Percentiles rank a stretch among this genome's conserved stretches.
These are phyloP conservation scores for Ceriops tagal DNA, from an alignment of 345 rosid species.

Conservation along the genomic window DNA sequence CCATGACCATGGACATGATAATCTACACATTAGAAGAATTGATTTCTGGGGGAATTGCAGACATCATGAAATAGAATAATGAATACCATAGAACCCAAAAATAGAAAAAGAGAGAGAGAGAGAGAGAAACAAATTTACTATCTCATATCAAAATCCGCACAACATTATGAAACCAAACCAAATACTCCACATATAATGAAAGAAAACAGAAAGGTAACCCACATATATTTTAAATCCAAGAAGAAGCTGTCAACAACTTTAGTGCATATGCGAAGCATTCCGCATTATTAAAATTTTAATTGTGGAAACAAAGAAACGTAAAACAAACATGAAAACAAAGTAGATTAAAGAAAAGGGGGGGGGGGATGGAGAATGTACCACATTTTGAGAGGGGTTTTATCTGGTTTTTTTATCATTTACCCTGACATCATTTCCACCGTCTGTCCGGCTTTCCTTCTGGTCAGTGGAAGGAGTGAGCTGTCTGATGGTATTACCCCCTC, in stretches of 20 bases:
- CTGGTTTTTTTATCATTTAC: neutral
- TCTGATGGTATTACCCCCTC: constrained; percentile 41
- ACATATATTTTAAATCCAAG: constrained; percentile 2
- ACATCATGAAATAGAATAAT: neutral
- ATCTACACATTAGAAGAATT: constrained; percentile 5
- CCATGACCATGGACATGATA: constrained; percentile 12
- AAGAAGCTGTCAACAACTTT: constrained; percentile 14
- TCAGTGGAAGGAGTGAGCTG: constrained; percentile 40
- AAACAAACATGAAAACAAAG: neutral
- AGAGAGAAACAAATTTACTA: neutral
- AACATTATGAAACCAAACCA: neutral
- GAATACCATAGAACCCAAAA: neutral
- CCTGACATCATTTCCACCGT: neutral
- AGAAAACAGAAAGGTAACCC: neutral
- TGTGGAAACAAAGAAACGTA: neutral
- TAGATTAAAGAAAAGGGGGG: neutral
- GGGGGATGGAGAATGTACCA: constrained; percentile 1
- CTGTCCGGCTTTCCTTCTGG: constrained; percentile 9
- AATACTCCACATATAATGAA: neutral
- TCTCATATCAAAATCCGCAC: constrained; percentile 6
- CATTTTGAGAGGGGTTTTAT: constrained; percentile 8
- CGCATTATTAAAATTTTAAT: neutral
- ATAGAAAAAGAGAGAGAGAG: neutral
- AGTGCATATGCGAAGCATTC: neutral
- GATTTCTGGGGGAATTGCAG: neutral